These are phyloP conservation scores for Rossbeevera mucosa DNA, from an alignment of 768 basidiomycete species.

Conservation along the genomic window DNA sequence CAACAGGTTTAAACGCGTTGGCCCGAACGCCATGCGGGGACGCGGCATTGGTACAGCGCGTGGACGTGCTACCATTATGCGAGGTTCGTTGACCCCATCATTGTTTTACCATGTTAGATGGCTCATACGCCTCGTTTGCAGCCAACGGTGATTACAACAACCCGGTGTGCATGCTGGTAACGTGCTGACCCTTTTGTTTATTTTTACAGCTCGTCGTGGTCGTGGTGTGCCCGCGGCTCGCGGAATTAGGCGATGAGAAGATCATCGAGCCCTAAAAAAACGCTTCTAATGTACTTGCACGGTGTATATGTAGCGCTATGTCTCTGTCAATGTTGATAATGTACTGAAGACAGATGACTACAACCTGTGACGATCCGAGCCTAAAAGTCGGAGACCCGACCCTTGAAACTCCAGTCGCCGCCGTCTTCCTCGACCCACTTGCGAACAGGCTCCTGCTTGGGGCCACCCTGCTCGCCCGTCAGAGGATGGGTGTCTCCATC, in stretches of 20 bases:
- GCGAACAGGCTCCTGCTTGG: conserved; percentile 77
- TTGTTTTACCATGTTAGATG: conserved; percentile 6
- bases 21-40: conserved; percentile 97
- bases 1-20: conserved; percentile 98
- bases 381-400: conserved; percentile 85
- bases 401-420: conserved; percentile 90
- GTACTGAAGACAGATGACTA: background rate
- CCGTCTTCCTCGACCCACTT: conserved; percentile 48
- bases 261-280: conserved; percentile 1
- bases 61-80: conserved; percentile 97
- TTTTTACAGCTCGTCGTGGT: conserved; percentile 70
- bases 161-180: background rate
- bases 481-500: conserved; percentile 75
- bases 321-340: conserved; percentile 7
- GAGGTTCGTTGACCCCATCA: conserved; percentile 56
- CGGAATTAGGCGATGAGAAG: conserved; percentile 77
- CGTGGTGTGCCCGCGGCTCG: conserved; percentile 73
- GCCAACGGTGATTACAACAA: conserved; percentile 62
- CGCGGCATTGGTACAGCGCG: conserved; percentile 98
- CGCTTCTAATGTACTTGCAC: conserved; percentile 9
- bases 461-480: conserved; percentile 84
- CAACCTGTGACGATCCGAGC: too few relatives aligned
- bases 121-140: conserved; percentile 33
- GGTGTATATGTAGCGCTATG: conserved; percentile 14
- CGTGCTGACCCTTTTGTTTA: conserved; percentile 12